Base-by-base conservation (phyloP, 768 basidiomycete species). In the Tephrocybe sp. region DNA sequence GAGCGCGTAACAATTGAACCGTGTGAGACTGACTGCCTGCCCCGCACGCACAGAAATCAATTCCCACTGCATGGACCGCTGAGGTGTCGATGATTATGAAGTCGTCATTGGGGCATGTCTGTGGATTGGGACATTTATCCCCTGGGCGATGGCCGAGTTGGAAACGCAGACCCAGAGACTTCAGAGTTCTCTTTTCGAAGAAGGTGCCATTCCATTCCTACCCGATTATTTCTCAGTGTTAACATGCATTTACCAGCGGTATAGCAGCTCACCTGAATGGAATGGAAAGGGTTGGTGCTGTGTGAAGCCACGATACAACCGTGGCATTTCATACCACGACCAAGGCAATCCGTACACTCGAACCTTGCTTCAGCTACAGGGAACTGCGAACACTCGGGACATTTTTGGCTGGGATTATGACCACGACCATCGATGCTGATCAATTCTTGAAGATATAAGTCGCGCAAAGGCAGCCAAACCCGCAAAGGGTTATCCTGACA, bases 121-220 rank as follows among this genome's bases (percentile, higher is more conserved):
- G 25, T 13, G 51, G 51, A 41, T 52, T 52, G 2, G 31, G 18
- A 21, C 51, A 52, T 10, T 19, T 9, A 23, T 8, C 24, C 10
- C 55, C 60, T 25, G n/a, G 40, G 7, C 18, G 4, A 34, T 61
- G 60, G 8, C 58, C 58, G 2, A 66, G 47, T 36, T 65, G 63
- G 10, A 60, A 27, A 10, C 52, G 56, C 3, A 64, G 47, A 1
- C 65, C 64, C 3, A 64, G 13, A 0, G 23, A 21, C 29, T 61
- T 63, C 7, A 66, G 50, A 6, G 44, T 30, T 1, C 46, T 33
- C 3, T 33, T 21, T 22, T 51, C 34, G 16, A 62, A 65, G 33
- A 49, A 61, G 6, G 23, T 4, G 1, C 54, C 50, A 44, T 51
- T 55, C 60, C 64, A 65, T 16, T 49, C 19, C 60, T 61, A 39